Evolutionary conservation across 768 basidiomycete genomes (phyloP), one percentile per base, ranked within the genome.

Genomic region (Trametes maxima): DNA sequence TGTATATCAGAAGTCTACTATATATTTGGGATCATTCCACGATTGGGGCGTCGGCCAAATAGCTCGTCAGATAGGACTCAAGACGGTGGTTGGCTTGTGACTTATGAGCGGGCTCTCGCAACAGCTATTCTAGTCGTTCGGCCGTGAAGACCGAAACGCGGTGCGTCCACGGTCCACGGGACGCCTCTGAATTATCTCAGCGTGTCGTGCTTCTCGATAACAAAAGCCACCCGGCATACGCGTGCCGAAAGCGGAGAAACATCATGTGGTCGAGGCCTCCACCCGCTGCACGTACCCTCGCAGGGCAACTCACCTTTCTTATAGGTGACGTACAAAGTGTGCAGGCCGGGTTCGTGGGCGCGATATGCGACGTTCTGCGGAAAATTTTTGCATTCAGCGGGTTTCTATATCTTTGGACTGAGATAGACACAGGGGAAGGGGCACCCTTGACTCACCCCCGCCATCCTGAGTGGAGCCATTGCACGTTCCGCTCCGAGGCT

Each of bases 191-290:
- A 19, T 25, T 28, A 3, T 17, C 42, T 24, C 46, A 37, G 56
- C 56, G 42, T 57, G 47, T 28, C 21, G 39, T 5, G 47, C 44
- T 58, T 50, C 57, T n/a, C 51, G 48, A 50, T 51, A 50, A 28
- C 11, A 33, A 43, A 24, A 12, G 7, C 43, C 12, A 50, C n/a
- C 48, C 57, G 57, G 57, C 57, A 50, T 8, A 42, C 33, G 28
- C 48, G 21, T 58, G 48, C 57, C 57, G 57, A 50, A 33, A 19
- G 40, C 40, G 57, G 57, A 58, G 57, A 51, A 58, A 50, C 57
- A 58, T 58, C 48, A 58, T 58, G 57, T 58, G 57, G 57, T 39
- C 56, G 36, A 49, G 39, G 24, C 54, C 33, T 36, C 14, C 47
- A 16, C 39, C 24, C 17, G 37, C 44, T 49, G 48, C 49, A 56